Conservation (phyloP, 2,329 filamentous ascomycete genomes). For the Diaporthe sp. region DNA sequence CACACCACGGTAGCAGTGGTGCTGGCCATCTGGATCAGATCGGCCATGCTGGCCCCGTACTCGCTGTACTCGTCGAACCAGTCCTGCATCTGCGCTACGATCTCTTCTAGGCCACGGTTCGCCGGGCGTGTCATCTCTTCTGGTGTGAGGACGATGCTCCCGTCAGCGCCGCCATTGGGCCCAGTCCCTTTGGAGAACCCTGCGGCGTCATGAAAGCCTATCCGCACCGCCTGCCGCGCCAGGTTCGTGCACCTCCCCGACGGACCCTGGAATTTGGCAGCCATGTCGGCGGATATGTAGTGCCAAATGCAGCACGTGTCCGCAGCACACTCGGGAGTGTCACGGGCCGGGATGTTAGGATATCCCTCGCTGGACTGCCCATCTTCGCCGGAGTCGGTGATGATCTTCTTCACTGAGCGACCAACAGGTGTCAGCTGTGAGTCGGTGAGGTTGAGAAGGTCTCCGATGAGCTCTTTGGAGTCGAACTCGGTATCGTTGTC, state of each 20-base stretch:
- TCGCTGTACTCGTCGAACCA: constrained; percentile 56
- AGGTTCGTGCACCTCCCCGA: constrained; percentile 58
- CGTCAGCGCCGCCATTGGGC: too few relatives aligned
- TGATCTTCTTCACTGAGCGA: constrained; percentile 54
- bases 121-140: constrained; percentile 16
- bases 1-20: constrained; percentile 64
- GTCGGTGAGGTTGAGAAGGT: constrained; percentile 51
- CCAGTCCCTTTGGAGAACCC: constrained; percentile 11
- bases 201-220: constrained; percentile 60
- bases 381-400: constrained; percentile 47
- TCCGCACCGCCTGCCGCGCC: constrained; percentile 59
- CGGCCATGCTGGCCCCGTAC: constrained; percentile 62
- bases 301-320: constrained; percentile 56
- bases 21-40: constrained; percentile 67
- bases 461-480: constrained; percentile 58
- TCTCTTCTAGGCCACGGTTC: neutral
- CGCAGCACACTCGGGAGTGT: neutral
- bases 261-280: constrained; percentile 51
- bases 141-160: constrained; percentile 8
- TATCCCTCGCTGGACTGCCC: constrained; percentile 12
- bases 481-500: constrained; percentile 49
- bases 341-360: constrained; percentile 1
- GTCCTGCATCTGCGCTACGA: constrained; percentile 7
- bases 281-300: constrained; percentile 57
- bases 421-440: constrained; percentile 52